These are phyloP conservation scores for Tylopilus felleus DNA, from an alignment of 768 basidiomycete genomes.

Conservation along the genomic window DNA sequence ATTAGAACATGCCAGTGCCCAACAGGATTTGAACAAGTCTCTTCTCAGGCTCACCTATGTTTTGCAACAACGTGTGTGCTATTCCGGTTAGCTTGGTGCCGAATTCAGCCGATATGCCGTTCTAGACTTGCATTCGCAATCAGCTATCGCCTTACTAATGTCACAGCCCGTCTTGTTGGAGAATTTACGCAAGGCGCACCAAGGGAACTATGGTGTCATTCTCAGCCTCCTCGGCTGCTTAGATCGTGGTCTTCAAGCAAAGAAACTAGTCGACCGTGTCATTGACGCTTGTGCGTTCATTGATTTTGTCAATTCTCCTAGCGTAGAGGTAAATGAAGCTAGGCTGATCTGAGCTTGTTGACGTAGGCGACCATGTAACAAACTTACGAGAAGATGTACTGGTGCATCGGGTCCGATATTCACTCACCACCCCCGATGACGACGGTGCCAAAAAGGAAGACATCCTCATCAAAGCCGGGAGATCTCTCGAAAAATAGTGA, in stretches of 20 bases:
- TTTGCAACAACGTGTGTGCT: slow-evolving; percentile 65
- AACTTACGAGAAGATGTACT: slow-evolving; percentile 91
- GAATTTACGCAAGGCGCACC: slow-evolving; percentile 82
- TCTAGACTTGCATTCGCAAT: slow-evolving; percentile 69
- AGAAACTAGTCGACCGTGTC: slow-evolving; percentile 85
- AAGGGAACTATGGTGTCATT: slow-evolving; percentile 90
- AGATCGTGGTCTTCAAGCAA: slow-evolving; percentile 82
- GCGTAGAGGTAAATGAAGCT: neutral
- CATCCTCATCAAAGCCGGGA: slow-evolving; percentile 62
- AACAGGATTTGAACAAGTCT: slow-evolving; percentile 75
- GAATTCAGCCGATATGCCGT: neutral
- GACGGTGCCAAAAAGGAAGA: slow-evolving; percentile 49
- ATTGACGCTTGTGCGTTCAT: slow-evolving; percentile 63
- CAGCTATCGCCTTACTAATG: slow-evolving; percentile 82
- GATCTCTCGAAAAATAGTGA: slow-evolving; percentile 88
- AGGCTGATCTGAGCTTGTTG: slow-evolving; percentile 8
- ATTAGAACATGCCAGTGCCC: slow-evolving; percentile 71
- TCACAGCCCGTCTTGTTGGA: slow-evolving; percentile 78
- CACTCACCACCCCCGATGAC: slow-evolving; percentile 72
- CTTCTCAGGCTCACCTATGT: slow-evolving; percentile 76
- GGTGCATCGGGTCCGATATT: slow-evolving; percentile 78
- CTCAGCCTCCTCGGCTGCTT: slow-evolving; percentile 91
- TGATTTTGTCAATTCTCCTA: neutral
- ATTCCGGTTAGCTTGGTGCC: neutral
- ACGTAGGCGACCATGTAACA: slow-evolving; percentile 81